Base-by-base conservation (phyloP, 352 stramenopile species). In the Globisporangium canariense region DNA sequence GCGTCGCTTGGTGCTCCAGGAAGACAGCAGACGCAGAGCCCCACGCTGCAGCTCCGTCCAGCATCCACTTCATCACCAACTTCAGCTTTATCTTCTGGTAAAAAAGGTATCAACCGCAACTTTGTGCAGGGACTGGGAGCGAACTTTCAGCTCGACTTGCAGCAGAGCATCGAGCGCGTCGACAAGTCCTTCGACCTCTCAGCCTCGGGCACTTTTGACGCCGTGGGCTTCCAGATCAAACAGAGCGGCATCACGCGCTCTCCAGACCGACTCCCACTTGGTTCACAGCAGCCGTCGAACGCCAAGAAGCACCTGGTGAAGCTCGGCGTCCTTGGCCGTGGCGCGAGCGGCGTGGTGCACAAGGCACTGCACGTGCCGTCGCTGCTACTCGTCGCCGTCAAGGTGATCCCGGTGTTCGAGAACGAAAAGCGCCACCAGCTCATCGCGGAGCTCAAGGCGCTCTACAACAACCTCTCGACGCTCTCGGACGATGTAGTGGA, bases 351-450 rank as follows among this genome's bases (percentile, higher is more conserved):
- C 4, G 84, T 93, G 1, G 91, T 98, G 30, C 81, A 95, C 64
- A 95, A 96, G 62, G 91, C 89, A 5, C 71, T 97, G 16, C 90
- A 98, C 54, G 83, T 97, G 10, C 91, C 89, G 5, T 95, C 91
- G 41, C 66, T 97, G 18, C 73, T 89, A 47, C 78, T 98, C 14
- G 90, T 98, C 25, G 91, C 91, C 0, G 81, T 98, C 10, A 98
- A 98, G 70, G 78, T 95, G 22, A 96, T 98, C 57, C 81, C 87
- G 1, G 88, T 98, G 4, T 94, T 94, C 60, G 91, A 97, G 60
- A 83, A 89, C 57, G 85, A 94, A 52, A 96, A 96, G 67, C 74
- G 88, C 3, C 86, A 94, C 59, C 88, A 96, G 53, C 72, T 96
- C n/a, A 93, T 94, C 36, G 79, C 84, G 2, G 88, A 96, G 56